phyloP scores from a whole-genome alignment of 768 basidiomycete species.

The Tricholoma hemisulphureum region DNA sequence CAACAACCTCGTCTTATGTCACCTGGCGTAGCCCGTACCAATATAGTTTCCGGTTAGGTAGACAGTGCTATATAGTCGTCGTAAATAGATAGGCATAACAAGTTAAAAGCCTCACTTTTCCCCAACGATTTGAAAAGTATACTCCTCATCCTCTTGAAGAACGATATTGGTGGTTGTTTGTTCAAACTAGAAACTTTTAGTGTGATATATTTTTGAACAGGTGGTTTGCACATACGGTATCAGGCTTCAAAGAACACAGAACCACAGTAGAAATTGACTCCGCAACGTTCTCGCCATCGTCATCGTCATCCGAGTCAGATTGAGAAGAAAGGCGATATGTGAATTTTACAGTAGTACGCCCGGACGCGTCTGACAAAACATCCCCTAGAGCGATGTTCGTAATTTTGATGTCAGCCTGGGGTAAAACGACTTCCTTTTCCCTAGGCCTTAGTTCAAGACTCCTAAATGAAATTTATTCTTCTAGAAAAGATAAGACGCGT shows the following conservation, averaged over 20 bases:
- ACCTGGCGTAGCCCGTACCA: constrained; percentile 40
- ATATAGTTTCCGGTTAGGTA: constrained; percentile 86
- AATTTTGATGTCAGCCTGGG: constrained; percentile 70
- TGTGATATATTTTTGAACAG: background rate
- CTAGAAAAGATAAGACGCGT: constrained; percentile 21
- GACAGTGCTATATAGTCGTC: constrained; percentile 47
- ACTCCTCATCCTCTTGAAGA: constrained; percentile 63
- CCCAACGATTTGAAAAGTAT: constrained; percentile 69
- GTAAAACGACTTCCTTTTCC: constrained; percentile 52
- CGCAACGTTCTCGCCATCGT: constrained; percentile 10
- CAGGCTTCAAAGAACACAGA: constrained; percentile 77
- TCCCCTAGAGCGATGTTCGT: constrained; percentile 84
- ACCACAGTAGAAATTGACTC: constrained; percentile 44
- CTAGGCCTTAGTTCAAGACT: constrained; percentile 59
- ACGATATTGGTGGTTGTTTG: constrained; percentile 70
- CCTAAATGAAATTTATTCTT: constrained; percentile 40
- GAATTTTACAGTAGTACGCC: constrained; percentile 68
- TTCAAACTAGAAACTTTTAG: constrained; percentile 56
- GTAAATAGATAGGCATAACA: background rate
- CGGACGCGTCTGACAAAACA: constrained; percentile 56
- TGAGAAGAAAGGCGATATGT: constrained; percentile 43
- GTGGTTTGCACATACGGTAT: constrained; percentile 56
- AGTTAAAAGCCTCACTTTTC: constrained; percentile 61
- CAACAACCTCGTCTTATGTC: background rate
- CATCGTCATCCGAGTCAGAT: constrained; percentile 41